Evolutionary conservation across 23 red algal genomes (phyloP).

Genomic region (Agarophyton chilense): DNA sequence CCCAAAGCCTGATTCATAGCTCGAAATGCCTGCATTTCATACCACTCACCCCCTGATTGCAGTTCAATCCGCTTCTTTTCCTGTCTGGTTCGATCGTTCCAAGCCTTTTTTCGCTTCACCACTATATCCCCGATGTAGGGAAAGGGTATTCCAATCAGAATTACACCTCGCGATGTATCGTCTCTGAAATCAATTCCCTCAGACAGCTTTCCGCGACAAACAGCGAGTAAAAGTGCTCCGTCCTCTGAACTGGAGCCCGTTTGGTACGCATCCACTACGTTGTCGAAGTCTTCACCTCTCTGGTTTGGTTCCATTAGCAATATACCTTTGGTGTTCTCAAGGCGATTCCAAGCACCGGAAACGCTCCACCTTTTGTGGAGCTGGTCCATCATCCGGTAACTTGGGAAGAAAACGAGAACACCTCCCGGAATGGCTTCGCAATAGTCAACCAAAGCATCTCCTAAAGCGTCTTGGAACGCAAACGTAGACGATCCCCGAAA

Average conservation of each 20-base stretch:
- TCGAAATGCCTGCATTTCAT: conserved; percentile 88
- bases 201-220: conserved; percentile 92
- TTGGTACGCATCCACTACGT: conserved; percentile 40
- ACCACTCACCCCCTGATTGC: conserved; percentile 66
- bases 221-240: conserved; percentile 79
- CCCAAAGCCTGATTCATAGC: conserved; percentile 92
- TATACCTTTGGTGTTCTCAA: conserved; percentile 50
- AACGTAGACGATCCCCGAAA: conserved; percentile 55
- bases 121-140: conserved; percentile 69
- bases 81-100: conserved; percentile 72
- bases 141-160: conserved; percentile 87
- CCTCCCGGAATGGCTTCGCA: conserved; percentile 70
- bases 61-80: conserved; percentile 31
- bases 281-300: conserved; percentile 58
- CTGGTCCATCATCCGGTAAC: conserved; percentile 79
- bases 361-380: conserved; percentile 48
- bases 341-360: conserved; percentile 62
- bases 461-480: conserved; percentile 83
- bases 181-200: conserved; percentile 93
- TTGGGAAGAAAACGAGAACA: conserved; percentile 86
- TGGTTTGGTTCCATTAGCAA: conserved; percentile 58
- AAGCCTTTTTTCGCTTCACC: conserved; percentile 74
- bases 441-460: conserved; percentile 65
- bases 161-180: conserved; percentile 71
- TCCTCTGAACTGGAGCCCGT: neutral